Base-by-base conservation (phyloP, 176 grass and related monocot genomes). In the Cenchrus fungigraminus region DNA sequence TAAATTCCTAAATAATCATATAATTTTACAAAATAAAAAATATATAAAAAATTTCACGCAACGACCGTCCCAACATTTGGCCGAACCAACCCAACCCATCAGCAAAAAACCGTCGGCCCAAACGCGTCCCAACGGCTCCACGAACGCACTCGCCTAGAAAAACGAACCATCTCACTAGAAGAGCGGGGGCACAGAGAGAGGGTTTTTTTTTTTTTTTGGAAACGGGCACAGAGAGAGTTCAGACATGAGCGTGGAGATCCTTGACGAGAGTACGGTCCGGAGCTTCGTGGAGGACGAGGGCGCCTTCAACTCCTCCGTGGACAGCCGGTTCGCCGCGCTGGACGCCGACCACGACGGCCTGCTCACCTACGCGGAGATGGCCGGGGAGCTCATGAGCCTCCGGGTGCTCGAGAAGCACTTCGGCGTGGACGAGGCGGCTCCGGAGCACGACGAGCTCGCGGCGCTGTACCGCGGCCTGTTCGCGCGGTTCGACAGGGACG, bases 221-320 rank as follows among this genome's bases (percentile, higher is more conserved):
- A 25, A 25, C 25, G 37, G 37, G 4, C 37, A 40, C 37, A 4
- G 37, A 40, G 34, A 34, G 37, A 40, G 37, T 40, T 40, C 3
- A 40, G 37, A 40, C 37, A 93, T 91, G 92, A 91, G 86, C 87
- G 82, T 94, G n/a, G 91, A 90, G 83, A 84, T 93, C 56, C 37
- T 93, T 1, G 87, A 87, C 74, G 86, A 83, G 16, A 67, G 68
- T 16, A 94, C 76, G 17, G 76, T 89, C 7, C 89, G 73, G 16
- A 68, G 77, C 63, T 91, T 91, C 84, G 81, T 94, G 12, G 91
- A 88, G 67, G 88, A 93, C 80, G 88, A 88, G 45, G 10, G 58
- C 8, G 91, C 85, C 47, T 93, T 93, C 85, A 83, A 83, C 52
- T 17, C 76, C 2, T 82, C 77, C 4, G 86, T 93, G 1, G 88